Percentiles rank a stretch among this genome's conserved stretches.
Evolutionary conservation across 331 rosid genomes (phyloP).

Genomic region (Malus hybrid): DNA sequence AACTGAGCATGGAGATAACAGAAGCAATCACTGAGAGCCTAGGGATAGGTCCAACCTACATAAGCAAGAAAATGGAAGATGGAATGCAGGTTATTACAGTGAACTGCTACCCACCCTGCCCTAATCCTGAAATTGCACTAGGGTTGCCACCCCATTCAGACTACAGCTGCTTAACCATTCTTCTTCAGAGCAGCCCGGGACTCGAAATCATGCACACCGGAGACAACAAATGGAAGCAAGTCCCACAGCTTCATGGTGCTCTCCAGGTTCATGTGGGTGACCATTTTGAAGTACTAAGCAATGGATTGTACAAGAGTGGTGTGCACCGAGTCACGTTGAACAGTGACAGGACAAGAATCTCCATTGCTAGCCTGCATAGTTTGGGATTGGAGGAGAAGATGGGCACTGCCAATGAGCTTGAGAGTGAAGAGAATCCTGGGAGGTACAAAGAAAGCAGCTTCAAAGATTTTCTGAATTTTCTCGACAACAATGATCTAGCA

Average conservation of each 20-base stretch:
- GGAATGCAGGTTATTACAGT: conserved; percentile 47
- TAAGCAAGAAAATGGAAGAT: conserved; percentile 21
- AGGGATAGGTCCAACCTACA: conserved; percentile 28
- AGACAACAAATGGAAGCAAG: conserved; percentile 16
- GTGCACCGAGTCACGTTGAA: conserved; percentile 27
- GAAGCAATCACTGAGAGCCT: conserved; percentile 40
- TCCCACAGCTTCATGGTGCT: conserved; percentile 11
- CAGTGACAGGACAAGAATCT: conserved; percentile 22
- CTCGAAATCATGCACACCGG: conserved; percentile 24
- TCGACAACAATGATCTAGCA: conserved; percentile 27
- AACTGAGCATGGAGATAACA: conserved; percentile 20
- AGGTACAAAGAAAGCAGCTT: conserved; percentile 31
- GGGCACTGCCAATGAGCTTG: conserved; percentile 30
- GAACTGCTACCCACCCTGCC: conserved; percentile 51
- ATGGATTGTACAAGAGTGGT: conserved; percentile 24
- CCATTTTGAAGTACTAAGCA: conserved; percentile 38
- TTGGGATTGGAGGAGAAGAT: conserved; percentile 35
- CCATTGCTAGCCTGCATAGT: conserved; percentile 29
- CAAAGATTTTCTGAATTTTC: conserved; percentile 44
- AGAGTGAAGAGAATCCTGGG: conserved; percentile 15
- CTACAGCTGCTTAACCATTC: conserved; percentile 42
- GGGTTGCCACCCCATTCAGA: conserved; percentile 61
- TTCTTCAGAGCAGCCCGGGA: conserved; percentile 32
- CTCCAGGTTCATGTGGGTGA: conserved; percentile 36
- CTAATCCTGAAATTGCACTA: conserved; percentile 31